Conservation (phyloP, 208 protist species). For the Herpetomonas samuelpessoai region DNA sequence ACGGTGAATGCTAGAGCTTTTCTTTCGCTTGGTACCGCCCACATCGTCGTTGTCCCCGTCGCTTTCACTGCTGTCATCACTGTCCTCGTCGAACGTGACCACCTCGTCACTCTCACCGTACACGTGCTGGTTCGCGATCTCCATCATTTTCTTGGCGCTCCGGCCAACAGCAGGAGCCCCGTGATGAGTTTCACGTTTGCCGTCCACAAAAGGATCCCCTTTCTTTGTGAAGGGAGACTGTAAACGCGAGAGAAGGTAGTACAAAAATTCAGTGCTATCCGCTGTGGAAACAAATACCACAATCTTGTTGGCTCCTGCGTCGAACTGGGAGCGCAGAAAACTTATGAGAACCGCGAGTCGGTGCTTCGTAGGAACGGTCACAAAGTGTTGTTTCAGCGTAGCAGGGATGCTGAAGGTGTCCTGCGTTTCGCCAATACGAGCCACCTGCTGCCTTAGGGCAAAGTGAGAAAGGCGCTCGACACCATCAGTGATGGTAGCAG, state of each 20-base stretch:
- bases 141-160: conserved; percentile 48
- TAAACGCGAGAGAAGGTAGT: conserved; percentile 90
- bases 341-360: conserved; percentile 95
- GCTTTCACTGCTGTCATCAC: conserved; percentile 92
- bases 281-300: conserved; percentile 98
- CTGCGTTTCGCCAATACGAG: conserved; percentile 56
- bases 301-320: conserved; percentile 93
- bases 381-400: conserved; percentile 74
- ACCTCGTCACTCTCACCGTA: conserved; percentile 31
- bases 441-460: conserved; percentile 66
- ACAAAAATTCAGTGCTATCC: conserved; percentile 97
- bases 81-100: conserved; percentile 82
- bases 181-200: conserved; percentile 21
- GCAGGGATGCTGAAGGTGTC: conserved; percentile 77
- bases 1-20: too few relatives aligned
- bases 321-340: conserved; percentile 84
- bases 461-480: conserved; percentile 90
- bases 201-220: conserved; percentile 18
- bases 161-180: conserved; percentile 16
- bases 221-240: conserved; percentile 51
- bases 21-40: conserved; percentile 6
- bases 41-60: conserved; percentile 18
- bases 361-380: conserved; percentile 70
- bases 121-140: conserved; percentile 51
- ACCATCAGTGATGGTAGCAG: conserved; percentile 92